These are phyloP conservation scores for Salisapilia sapeloensis DNA, from an alignment of 352 stramenopile genomes.

Conservation along the genomic window DNA sequence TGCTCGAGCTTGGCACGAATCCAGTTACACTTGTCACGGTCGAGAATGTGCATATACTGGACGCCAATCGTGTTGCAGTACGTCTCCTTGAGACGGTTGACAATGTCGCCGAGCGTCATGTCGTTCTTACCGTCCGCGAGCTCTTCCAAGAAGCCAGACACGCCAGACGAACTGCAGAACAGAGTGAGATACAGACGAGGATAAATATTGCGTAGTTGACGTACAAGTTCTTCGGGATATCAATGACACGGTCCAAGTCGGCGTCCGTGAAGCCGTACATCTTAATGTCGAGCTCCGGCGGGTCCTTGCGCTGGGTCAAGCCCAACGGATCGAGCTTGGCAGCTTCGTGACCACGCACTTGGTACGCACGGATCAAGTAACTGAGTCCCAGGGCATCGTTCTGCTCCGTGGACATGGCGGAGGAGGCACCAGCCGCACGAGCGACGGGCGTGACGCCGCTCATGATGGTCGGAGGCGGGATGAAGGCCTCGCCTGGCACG, in stretches of 20 bases:
- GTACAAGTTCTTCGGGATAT: slow-evolving; percentile 78
- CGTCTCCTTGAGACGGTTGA: slow-evolving; percentile 88
- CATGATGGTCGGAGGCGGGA: slow-evolving; percentile 64
- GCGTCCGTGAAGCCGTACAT: slow-evolving; percentile 86
- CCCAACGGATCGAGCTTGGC: slow-evolving; percentile 96
- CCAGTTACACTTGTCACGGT: slow-evolving; percentile 96
- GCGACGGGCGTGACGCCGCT: slow-evolving; percentile 40
- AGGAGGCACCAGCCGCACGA: slow-evolving; percentile 7
- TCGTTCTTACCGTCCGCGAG: slow-evolving; percentile 32
- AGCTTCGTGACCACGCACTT: slow-evolving; percentile 91
- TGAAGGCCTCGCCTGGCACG: slow-evolving; percentile 67
- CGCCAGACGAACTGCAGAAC: slow-evolving; percentile 52
- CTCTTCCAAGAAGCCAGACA: slow-evolving; percentile 82
- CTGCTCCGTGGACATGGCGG: slow-evolving; percentile 14
- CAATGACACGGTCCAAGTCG: slow-evolving; percentile 80
- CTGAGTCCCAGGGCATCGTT: slow-evolving; percentile 85
- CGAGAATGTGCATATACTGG: slow-evolving; percentile 98
- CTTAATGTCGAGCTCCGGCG: slow-evolving; percentile 80
- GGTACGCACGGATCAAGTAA: slow-evolving; percentile 96
- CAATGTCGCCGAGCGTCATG: slow-evolving; percentile 91
- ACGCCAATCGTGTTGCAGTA: slow-evolving; percentile 96
- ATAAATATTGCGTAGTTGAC: slow-evolving; percentile 6
- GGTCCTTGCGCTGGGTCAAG: slow-evolving; percentile 39
- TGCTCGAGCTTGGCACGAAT: slow-evolving; percentile 84
- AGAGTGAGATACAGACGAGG: slow-evolving; percentile 2